These are phyloP conservation scores for Primulina tabacum DNA, from an alignment of 257 asterid genomes.

Conservation along the genomic window DNA sequence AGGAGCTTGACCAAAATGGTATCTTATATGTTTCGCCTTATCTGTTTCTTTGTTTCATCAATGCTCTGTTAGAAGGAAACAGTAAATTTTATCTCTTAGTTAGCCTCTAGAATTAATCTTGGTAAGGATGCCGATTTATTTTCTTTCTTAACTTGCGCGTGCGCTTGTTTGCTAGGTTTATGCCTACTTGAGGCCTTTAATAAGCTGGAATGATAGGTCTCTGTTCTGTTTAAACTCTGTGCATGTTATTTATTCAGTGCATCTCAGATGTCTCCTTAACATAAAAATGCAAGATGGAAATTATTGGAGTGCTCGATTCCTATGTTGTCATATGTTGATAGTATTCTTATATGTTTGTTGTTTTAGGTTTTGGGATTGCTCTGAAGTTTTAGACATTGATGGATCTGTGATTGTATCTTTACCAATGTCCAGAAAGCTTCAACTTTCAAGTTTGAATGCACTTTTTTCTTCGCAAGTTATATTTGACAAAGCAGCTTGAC, in stretches of 20 bases:
- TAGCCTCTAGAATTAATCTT: background rate
- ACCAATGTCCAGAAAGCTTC: too few relatives aligned
- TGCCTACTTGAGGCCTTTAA: background rate
- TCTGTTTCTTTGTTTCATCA: background rate
- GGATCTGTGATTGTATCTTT: too few relatives aligned
- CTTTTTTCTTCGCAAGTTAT: too few relatives aligned
- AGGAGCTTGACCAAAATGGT: background rate
- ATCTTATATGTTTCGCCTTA: background rate
- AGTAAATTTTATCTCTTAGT: background rate
- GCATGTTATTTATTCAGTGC: background rate
- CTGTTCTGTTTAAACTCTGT: conserved; percentile 8
- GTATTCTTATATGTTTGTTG: too few relatives aligned
- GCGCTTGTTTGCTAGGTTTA: too few relatives aligned
- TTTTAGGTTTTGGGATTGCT: too few relatives aligned
- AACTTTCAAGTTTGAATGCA: too few relatives aligned
- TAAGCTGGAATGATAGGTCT: background rate
- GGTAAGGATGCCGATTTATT: background rate
- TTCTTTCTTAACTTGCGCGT: too few relatives aligned
- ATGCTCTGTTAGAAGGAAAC: background rate
- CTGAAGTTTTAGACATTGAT: too few relatives aligned
- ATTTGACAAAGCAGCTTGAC: too few relatives aligned
- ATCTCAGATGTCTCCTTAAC: background rate
- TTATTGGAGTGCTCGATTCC: background rate
- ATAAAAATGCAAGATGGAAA: background rate
- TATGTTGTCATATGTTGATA: too few relatives aligned